Evolutionary conservation across 2,329 filamentous ascomycete species (phyloP).

Genomic region (Botryotinia narcissicola): DNA sequence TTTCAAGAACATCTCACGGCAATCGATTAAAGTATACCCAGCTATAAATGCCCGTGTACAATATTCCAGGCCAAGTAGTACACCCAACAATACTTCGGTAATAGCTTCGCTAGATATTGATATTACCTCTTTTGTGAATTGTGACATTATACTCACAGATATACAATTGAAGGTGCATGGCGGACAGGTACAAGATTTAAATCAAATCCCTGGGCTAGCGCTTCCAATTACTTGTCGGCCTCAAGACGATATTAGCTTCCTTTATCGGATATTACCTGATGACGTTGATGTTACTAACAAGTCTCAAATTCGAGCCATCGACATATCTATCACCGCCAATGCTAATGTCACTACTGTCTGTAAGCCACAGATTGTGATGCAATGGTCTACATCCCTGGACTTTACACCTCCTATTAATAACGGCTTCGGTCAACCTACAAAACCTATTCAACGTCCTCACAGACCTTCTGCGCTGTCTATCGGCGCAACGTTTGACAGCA

Average conservation of each 20-base stretch:
- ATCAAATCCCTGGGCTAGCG: constrained; percentile 46
- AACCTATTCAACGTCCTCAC: constrained; percentile 59
- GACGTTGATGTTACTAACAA: constrained; percentile 41
- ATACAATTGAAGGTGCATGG: constrained; percentile 58
- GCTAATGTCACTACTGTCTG: constrained; percentile 58
- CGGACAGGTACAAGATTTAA: constrained; percentile 58
- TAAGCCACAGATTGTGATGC: constrained; percentile 59
- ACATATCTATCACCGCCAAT: constrained; percentile 59
- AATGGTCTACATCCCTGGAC: constrained; percentile 67
- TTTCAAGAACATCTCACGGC: constrained; percentile 61
- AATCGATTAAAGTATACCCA: constrained; percentile 63
- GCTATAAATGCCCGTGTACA: constrained; percentile 70
- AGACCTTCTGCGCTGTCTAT: constrained; percentile 65
- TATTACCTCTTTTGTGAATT: constrained; percentile 68
- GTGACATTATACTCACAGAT: constrained; percentile 59
- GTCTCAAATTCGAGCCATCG: constrained; percentile 50
- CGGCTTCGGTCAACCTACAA: constrained; percentile 56
- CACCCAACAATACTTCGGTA: constrained; percentile 55
- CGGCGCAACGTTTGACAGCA: constrained; percentile 50
- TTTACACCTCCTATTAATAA: constrained; percentile 66
- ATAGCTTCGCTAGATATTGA: constrained; percentile 73
- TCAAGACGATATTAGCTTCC: constrained; percentile 71
- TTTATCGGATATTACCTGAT: constrained; percentile 63
- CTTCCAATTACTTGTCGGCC: constrained; percentile 62
- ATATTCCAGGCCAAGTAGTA: constrained; percentile 63